phyloP scores from a whole-genome alignment of 2,329 filamentous ascomycete genomes.

The Pseudogymnoascus sp. region DNA sequence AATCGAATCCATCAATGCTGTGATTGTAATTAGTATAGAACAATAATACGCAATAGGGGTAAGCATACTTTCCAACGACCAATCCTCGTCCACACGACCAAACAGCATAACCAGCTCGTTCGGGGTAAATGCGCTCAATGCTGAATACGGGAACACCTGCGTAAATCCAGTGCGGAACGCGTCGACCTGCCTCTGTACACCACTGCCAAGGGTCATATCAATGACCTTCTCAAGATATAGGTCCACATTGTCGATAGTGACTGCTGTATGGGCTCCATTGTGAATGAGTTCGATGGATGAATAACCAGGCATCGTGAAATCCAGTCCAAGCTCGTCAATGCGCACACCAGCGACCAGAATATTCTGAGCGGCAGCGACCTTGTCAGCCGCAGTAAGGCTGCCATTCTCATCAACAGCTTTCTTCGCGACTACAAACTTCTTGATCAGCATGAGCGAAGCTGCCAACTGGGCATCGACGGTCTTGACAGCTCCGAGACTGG shows the following conservation, averaged over 20 bases:
- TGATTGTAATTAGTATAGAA: slow-evolving; percentile 19
- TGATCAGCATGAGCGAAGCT: slow-evolving; percentile 76
- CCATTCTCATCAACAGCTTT: slow-evolving; percentile 70
- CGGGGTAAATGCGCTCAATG: slow-evolving; percentile 86
- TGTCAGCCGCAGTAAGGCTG: slow-evolving; percentile 58
- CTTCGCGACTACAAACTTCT: slow-evolving; percentile 78
- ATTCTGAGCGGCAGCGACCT: slow-evolving; percentile 59
- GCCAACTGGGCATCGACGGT: slow-evolving; percentile 81
- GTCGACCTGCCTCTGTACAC: slow-evolving; percentile 81
- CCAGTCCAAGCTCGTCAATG: slow-evolving; percentile 81
- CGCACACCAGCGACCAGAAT: slow-evolving; percentile 68
- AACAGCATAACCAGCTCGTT: slow-evolving; percentile 93
- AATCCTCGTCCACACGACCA: slow-evolving; percentile 87
- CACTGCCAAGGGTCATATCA: slow-evolving; percentile 81
- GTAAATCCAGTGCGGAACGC: slow-evolving; percentile 89
- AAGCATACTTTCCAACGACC: slow-evolving; percentile 87
- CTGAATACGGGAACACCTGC: slow-evolving; percentile 91
- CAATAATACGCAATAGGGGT: not conserved
- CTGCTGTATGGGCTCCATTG: slow-evolving; percentile 63
- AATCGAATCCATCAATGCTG: slow-evolving; percentile 93
- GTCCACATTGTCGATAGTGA: slow-evolving; percentile 89
- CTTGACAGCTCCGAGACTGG: slow-evolving; percentile 83
- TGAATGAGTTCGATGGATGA: slow-evolving; percentile 74
- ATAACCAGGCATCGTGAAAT: slow-evolving; percentile 93
- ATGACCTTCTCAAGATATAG: slow-evolving; percentile 82